A percentile compares a stretch with the other conserved stretches of the same genome.
These are phyloP conservation scores for Backusella parvicylindrica DNA, from an alignment of 192 early-diverging fungal species.

Conservation along the genomic window DNA sequence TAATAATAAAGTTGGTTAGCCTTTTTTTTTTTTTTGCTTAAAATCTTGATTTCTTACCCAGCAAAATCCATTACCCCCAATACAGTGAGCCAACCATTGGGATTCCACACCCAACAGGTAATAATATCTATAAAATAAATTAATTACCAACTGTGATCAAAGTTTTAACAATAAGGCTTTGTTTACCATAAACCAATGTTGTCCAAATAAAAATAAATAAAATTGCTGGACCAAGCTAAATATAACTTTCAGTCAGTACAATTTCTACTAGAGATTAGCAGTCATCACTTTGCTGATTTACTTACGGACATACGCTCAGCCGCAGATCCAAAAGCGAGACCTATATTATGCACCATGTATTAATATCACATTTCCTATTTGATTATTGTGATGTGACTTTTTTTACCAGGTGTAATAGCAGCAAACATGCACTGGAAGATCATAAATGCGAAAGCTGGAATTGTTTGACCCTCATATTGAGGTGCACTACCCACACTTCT, in stretches of 20 bases:
- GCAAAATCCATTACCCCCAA: conserved; percentile 87
- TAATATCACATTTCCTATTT: background rate
- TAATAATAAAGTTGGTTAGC: background rate
- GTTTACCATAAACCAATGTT: conserved; percentile 25
- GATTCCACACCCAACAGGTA: conserved; percentile 82
- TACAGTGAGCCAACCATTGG: too few species aligned
- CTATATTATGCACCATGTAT: background rate
- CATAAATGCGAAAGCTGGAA: conserved; percentile 62
- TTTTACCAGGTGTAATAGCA: conserved; percentile 39
- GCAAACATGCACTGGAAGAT: conserved; percentile 84
- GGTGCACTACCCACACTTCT: conserved; percentile 52
- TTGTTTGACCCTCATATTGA: conserved; percentile 52
- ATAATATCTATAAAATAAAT: conserved; percentile 44
- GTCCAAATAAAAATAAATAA: conserved; percentile 31
- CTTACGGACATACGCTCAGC: conserved; percentile 30
- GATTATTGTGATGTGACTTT: background rate
- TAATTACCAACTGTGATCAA: background rate
- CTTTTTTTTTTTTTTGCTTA: too few species aligned
- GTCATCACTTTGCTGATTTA: background rate
- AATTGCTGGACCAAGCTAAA: conserved; percentile 27
- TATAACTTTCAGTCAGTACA: background rate
- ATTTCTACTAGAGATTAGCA: background rate
- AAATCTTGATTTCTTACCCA: too few species aligned
- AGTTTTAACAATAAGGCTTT: background rate
- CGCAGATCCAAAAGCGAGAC: conserved; percentile 24